Evolutionary conservation across 2,329 filamentous ascomycete species (phyloP), one percentile per base, ranked within the genome.

Genomic region (Sporothrix phasma): DNA sequence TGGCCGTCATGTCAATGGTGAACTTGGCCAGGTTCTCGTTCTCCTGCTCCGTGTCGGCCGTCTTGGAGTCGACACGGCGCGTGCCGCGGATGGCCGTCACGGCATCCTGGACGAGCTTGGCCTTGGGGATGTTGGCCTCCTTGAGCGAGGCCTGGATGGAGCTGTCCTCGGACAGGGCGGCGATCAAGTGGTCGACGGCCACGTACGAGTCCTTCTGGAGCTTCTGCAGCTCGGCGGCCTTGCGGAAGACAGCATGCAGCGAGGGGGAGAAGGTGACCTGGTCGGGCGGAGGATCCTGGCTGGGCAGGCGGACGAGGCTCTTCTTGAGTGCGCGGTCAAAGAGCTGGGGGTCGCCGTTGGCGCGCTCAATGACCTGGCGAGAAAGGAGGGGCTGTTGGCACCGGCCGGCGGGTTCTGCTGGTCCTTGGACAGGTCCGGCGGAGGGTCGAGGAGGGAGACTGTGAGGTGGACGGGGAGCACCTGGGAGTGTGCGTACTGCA

Each of bases 11-110:
- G 76, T 99, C 94, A 72, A 97, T 94, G 64, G 94, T 97, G 77
- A 97, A 99, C 73, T 97, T 99, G 79, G 92, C 90, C 66, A 99
- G 80, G 73, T 96, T 97, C 77, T 99, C 94, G 71, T 92, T 90
- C 72, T 97, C 93, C 72, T 89, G 82, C 76, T 97, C 94, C 0
- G 88, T 87, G 76, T 99, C 94, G 63, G 94, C 94, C 3, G 90
- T 96, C 80, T 96, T 96, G 66, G 91, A 96, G 76, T 99, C 94
- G 47, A 99, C 92, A 68, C 93, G 84, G 78, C 87, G 91, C 47
- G 92, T 97, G 66, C 94, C 94, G 68, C 94, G 88, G 70, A 99
- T 96, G 65, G 91, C 86, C 72, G 91, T 85, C 46, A 99, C 85
- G n/a, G 94, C 93, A 69, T 89, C 87, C 73, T 96, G 90, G 67